A percentile compares a stretch with the other conserved stretches of the same genome.
These are phyloP conservation scores for Penicillium verrucosum DNA, from an alignment of 2,329 filamentous ascomycete species.

Conservation along the genomic window DNA sequence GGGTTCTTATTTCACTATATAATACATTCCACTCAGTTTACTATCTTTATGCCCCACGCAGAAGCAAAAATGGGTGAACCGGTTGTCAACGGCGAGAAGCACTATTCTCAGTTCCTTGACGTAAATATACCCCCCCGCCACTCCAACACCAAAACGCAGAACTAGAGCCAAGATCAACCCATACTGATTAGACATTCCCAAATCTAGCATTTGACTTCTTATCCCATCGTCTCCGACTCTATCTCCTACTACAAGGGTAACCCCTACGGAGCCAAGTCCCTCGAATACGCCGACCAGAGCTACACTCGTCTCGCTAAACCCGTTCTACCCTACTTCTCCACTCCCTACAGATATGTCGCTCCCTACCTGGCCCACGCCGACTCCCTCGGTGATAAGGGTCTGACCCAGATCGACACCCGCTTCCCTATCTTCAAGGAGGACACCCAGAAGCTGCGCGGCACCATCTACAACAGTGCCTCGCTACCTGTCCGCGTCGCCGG, in stretches of 20 bases:
- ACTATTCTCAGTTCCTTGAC: constrained; percentile 47
- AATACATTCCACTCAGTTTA: not conserved
- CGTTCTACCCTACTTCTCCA: constrained; percentile 71
- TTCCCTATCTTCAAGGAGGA: constrained; percentile 75
- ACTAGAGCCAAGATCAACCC: not conserved
- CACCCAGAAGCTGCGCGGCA: constrained; percentile 65
- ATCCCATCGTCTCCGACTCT: constrained; percentile 77
- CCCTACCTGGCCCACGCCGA: constrained; percentile 85
- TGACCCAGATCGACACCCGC: constrained; percentile 64
- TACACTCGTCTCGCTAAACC: constrained; percentile 76
- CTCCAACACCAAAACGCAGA: not conserved
- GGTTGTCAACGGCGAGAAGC: constrained; percentile 50
- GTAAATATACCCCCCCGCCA: constrained; percentile 30
- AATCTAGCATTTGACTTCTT: constrained; percentile 72
- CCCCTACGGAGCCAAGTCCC: constrained; percentile 77
- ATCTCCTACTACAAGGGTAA: constrained; percentile 76
- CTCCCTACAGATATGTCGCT: constrained; percentile 75
- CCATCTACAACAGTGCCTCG: constrained; percentile 60
- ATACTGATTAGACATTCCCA: constrained; percentile 20
- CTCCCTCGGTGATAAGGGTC: constrained; percentile 67
- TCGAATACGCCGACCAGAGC: constrained; percentile 69
- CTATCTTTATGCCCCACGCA: constrained; percentile 48
- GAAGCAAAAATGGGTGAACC: constrained; percentile 45
- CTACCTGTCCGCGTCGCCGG: constrained; percentile 62
- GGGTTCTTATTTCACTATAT: not conserved